Evolutionary conservation across 176 grass and related monocot genomes (phyloP), one percentile per base, ranked within the genome.

Genomic region (Carex littledalei): DNA sequence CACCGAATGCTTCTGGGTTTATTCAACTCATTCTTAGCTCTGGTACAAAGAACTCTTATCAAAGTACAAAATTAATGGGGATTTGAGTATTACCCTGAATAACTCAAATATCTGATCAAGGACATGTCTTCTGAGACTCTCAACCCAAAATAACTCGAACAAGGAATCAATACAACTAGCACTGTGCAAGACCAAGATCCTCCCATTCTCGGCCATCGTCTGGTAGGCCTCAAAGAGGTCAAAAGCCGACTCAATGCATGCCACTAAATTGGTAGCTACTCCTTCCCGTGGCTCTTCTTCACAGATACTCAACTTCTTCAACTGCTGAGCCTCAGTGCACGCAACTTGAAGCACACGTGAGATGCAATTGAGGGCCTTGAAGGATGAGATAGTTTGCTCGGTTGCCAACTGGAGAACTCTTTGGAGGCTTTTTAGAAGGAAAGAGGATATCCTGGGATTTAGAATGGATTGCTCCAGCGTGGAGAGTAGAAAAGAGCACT

Each of bases 121-220:
- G 35, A 98, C 87, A 80, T 83, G 75, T 63, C 88, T 95, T 65
- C 87, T 84, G 47, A 98, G 89, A 84, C 79, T 93, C 82, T 98
- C 93, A 78, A 94, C 95, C 94, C 89, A 92, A 85, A 98, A 98
- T 63, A 98, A 87, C 64, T 94, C 91, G 78, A 98, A 98, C 84
- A 98, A 89, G 79, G 79, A 90, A 70, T 93, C 95, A 16, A 95
- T 89, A 86, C 91, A 98, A 60, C 80, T 90, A 21, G 83, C 74
- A 84, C 90, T 98, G 22, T 95, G 91, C 83, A 98, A 90, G 90
- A 98, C 84, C 69, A 86, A 67, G 68, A 34, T 77, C 73, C 79
- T 93, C 63, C 91, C 95, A 85, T 88, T 85, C 22, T 98, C 91
- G 84, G 85, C 92, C 85, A 95, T 88, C 73, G 86, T 86, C 64